Percentiles rank a stretch among this genome's conserved stretches.
Evolutionary conservation across 1,284 basidiomycete species (phyloP).

Genomic region (Apiotrichum gamsii): DNA sequence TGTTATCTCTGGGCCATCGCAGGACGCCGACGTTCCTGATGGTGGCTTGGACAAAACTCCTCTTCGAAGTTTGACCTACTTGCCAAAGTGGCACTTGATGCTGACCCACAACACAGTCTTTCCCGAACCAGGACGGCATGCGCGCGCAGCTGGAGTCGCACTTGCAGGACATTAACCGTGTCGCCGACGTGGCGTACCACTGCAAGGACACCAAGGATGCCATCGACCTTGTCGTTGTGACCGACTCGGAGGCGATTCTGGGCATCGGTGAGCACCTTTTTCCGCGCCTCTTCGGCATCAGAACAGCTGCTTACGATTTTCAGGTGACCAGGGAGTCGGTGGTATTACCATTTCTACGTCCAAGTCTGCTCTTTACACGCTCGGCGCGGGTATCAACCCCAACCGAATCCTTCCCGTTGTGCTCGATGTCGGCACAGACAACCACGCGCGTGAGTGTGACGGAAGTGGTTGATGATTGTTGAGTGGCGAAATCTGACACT

Average conservation of each 20-base stretch:
- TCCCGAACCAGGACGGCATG: slow-evolving; percentile 62
- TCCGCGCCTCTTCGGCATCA: no score
- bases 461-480: no score
- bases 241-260: slow-evolving; percentile 74
- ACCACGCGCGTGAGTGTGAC: no score
- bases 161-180: slow-evolving; percentile 44
- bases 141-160: slow-evolving; percentile 49
- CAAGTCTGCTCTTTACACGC: slow-evolving; percentile 77
- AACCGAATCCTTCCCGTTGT: slow-evolving; percentile 57
- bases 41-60: no score
- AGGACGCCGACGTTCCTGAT: neutral
- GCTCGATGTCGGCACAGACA: slow-evolving; percentile 73
- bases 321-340: slow-evolving; percentile 48
- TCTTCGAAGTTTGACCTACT: no score
- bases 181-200: slow-evolving; percentile 64
- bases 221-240: slow-evolving; percentile 65
- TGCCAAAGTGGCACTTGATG: no score
- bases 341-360: slow-evolving; percentile 65
- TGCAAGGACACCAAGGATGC: slow-evolving; percentile 56
- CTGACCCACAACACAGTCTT: slow-evolving; percentile 43
- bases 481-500: no score
- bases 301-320: no score
- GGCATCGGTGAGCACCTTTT: no score
- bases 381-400: slow-evolving; percentile 76
- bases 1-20: no score